phyloP scores from a whole-genome alignment of 1,284 basidiomycete genomes.

The Schizophyllum commune region DNA sequence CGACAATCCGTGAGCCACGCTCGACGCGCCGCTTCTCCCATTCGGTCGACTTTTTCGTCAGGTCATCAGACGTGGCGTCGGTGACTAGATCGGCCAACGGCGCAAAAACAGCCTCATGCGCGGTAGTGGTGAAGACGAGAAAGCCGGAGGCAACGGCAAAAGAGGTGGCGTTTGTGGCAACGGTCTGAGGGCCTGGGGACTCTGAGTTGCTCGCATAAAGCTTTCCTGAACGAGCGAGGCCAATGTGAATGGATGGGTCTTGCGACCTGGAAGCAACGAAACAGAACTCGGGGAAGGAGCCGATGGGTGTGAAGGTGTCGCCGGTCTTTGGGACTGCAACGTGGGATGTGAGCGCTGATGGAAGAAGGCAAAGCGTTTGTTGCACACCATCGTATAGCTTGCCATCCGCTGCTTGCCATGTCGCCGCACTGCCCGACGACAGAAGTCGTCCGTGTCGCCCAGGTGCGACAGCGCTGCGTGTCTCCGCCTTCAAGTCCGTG shows the following conservation, averaged over 20 bases:
- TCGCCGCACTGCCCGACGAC: constrained; percentile 8
- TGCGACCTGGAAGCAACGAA: constrained; percentile 27
- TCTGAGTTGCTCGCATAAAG: constrained; percentile 47
- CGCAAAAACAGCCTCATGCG: constrained; percentile 78
- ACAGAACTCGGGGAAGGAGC: constrained; percentile 53
- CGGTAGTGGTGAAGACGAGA: constrained; percentile 80
- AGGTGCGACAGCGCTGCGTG: background rate
- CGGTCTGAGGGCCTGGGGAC: constrained; percentile 15
- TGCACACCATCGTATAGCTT: constrained; percentile 43
- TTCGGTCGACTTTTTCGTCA: constrained; percentile 18
- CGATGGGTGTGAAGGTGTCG: constrained; percentile 23
- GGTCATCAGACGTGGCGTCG: background rate
- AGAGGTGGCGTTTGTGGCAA: constrained; percentile 69
- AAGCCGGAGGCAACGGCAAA: constrained; percentile 78
- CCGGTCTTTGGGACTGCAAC: constrained; percentile 13
- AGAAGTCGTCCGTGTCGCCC: constrained; percentile 8
- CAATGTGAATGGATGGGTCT: constrained; percentile 42
- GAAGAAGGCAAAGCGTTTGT: background rate
- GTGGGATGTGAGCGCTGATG: constrained; percentile 15
- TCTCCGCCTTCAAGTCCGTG: constrained; percentile 2
- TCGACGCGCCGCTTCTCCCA: constrained; percentile 80
- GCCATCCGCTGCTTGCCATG: constrained; percentile 48
- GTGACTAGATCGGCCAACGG: constrained; percentile 38
- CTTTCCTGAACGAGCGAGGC: constrained; percentile 60
- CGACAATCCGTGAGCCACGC: constrained; percentile 80